These are phyloP conservation scores for Waitea zeae DNA, from an alignment of 1,284 basidiomycete genomes.

Conservation along the genomic window DNA sequence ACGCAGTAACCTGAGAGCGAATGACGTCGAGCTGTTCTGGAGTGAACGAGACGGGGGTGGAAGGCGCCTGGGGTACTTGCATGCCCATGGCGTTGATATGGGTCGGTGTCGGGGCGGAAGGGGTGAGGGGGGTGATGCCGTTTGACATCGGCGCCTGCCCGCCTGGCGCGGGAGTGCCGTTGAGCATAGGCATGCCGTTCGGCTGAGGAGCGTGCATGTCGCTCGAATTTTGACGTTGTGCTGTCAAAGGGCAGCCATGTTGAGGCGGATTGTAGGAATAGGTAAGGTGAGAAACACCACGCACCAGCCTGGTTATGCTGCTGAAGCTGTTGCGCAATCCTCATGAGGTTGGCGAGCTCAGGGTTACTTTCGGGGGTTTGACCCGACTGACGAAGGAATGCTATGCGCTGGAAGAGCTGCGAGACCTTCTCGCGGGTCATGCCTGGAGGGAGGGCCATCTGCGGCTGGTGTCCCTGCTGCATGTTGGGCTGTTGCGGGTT, in stretches of 20 bases:
- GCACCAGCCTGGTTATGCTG: neutral
- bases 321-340: neutral
- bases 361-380: conserved; percentile 16
- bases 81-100: conserved; percentile 14
- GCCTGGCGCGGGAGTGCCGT: conserved; percentile 3
- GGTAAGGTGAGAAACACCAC: too few relatives aligned
- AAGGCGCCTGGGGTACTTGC: conserved; percentile 19
- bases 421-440: too few relatives aligned
- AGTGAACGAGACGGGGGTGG: conserved; percentile 65
- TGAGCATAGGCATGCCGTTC: conserved; percentile 4
- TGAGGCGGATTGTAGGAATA: too few relatives aligned
- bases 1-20: conserved; percentile 80
- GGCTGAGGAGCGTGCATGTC: conserved; percentile 10
- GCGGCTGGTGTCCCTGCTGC: too few relatives aligned
- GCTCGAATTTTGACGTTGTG: too few relatives aligned
- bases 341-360: conserved; percentile 17
- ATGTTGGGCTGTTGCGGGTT: too few relatives aligned
- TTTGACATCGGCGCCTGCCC: conserved; percentile 10
- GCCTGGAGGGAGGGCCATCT: too few relatives aligned
- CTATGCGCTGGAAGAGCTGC: too few relatives aligned
- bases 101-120: conserved; percentile 13
- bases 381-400: conserved; percentile 13
- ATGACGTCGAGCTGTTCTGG: conserved; percentile 74
- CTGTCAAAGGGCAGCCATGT: too few relatives aligned
- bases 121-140: conserved; percentile 10